phyloP scores from a whole-genome alignment of 2,329 filamentous ascomycete species.

The Colletotrichum tabaci region DNA sequence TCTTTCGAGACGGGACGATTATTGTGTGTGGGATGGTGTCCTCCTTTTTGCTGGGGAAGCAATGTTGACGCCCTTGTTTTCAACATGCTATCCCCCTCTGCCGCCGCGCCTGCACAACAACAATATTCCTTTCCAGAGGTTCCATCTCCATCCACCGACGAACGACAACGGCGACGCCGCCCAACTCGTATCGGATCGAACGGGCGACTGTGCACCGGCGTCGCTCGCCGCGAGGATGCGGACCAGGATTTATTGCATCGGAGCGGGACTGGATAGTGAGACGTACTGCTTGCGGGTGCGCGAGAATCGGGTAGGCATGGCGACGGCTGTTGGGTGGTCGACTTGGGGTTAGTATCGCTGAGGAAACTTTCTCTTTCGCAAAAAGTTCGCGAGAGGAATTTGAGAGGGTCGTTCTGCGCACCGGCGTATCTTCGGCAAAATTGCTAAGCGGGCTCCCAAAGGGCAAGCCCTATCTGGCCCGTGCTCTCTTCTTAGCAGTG shows the following conservation, averaged over 20 bases:
- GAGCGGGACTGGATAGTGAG: conserved; percentile 40
- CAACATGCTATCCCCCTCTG: conserved; percentile 16
- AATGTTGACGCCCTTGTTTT: conserved; percentile 30
- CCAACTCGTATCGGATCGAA: conserved; percentile 29
- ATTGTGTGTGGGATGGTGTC: background rate
- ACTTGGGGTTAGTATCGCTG: conserved; percentile 55
- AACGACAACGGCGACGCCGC: conserved; percentile 32
- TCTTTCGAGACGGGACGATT: background rate
- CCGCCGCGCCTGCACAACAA: conserved; percentile 20
- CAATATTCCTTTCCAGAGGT: conserved; percentile 5
- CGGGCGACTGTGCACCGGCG: background rate
- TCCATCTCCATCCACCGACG: conserved; percentile 19
- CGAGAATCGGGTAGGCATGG: conserved; percentile 76
- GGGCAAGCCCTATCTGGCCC: conserved; percentile 59
- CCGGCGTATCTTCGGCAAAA: conserved; percentile 51
- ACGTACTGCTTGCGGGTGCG: conserved; percentile 86
- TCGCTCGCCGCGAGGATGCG: conserved; percentile 32
- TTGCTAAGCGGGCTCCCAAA: conserved; percentile 53
- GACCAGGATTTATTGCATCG: conserved; percentile 16
- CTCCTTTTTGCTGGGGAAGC: conserved; percentile 19
- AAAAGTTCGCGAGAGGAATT: conserved; percentile 46
- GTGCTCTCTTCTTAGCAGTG: accelerated
- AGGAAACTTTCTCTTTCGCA: conserved; percentile 52
- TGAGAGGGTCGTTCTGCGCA: conserved; percentile 58
- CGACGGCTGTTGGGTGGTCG: conserved; percentile 41